Conservation (phyloP, 768 basidiomycete genomes). For the Boletus subparvulus region DNA sequence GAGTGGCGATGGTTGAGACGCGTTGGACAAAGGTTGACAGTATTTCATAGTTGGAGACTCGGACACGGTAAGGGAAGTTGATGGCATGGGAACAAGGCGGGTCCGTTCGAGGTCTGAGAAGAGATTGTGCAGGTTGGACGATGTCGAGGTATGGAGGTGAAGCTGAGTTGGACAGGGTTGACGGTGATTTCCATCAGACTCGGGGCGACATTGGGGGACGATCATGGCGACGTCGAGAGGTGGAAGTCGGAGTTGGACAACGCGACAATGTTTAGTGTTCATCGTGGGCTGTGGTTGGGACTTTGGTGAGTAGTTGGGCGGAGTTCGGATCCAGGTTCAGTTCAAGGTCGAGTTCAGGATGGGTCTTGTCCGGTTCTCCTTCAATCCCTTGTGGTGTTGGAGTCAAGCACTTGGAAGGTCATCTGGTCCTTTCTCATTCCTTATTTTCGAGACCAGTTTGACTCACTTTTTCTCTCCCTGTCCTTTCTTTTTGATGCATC, state of each 20-base stretch:
- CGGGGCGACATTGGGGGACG: background rate
- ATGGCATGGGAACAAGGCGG: background rate
- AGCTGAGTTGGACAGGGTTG: background rate
- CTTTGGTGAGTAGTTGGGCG: background rate
- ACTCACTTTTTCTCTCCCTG: background rate
- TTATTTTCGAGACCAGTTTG: background rate
- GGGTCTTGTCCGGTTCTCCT: background rate
- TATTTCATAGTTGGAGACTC: background rate
- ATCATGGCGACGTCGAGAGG: background rate
- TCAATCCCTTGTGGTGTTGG: background rate
- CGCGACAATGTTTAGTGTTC: background rate
- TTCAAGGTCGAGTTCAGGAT: background rate
- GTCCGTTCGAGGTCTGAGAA: background rate
- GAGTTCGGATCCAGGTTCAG: background rate
- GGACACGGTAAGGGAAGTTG: background rate
- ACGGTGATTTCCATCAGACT: no score
- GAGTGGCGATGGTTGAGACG: background rate
- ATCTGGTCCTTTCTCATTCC: background rate
- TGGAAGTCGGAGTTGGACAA: background rate
- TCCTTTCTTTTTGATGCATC: background rate
- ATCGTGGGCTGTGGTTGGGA: background rate
- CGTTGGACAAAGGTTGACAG: background rate
- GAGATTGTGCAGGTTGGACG: background rate
- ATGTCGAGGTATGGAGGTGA: background rate
- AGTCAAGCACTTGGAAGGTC: background rate